These are phyloP conservation scores for Pisolithus marmoratus DNA, from an alignment of 768 basidiomycete genomes.

Conservation along the genomic window DNA sequence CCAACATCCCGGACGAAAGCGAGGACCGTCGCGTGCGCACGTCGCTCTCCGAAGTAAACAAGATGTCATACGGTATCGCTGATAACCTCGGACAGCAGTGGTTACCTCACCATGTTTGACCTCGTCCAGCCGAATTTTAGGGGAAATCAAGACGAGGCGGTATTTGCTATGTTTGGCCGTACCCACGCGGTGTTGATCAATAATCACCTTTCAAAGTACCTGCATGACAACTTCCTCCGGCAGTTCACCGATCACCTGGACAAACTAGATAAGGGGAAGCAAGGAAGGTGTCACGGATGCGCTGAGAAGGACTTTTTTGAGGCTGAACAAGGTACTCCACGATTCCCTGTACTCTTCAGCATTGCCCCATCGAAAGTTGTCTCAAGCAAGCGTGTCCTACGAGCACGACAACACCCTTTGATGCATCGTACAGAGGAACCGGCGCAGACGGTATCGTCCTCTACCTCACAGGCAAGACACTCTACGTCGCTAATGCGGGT, in stretches of 20 bases:
- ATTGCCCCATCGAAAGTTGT: conserved; percentile 60
- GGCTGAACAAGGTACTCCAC: conserved; percentile 77
- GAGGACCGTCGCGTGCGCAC: conserved; percentile 91
- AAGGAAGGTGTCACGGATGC: conserved; percentile 67
- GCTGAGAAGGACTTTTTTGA: conserved; percentile 80
- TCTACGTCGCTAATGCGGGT: conserved; percentile 90
- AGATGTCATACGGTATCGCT: conserved; percentile 94
- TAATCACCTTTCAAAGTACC: conserved; percentile 72
- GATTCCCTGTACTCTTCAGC: conserved; percentile 49
- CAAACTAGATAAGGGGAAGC: conserved; percentile 28
- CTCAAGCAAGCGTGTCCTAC: conserved; percentile 51
- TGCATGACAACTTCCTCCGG: conserved; percentile 73
- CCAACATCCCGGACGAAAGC: conserved; percentile 74
- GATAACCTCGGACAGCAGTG: conserved; percentile 80
- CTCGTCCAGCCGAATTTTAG: conserved; percentile 86
- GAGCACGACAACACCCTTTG: conserved; percentile 28
- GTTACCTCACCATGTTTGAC: conserved; percentile 85
- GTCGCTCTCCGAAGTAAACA: conserved; percentile 80
- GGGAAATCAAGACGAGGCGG: conserved; percentile 66
- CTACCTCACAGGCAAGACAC: conserved; percentile 71
- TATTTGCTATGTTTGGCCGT: conserved; percentile 96
- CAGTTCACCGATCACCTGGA: conserved; percentile 59
- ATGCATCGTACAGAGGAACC: conserved; percentile 50
- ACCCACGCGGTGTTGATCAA: conserved; percentile 50
- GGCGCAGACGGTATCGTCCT: conserved; percentile 86